Base-by-base conservation (phyloP, 2,329 filamentous ascomycete species). In the Colletotrichum tabaci region DNA sequence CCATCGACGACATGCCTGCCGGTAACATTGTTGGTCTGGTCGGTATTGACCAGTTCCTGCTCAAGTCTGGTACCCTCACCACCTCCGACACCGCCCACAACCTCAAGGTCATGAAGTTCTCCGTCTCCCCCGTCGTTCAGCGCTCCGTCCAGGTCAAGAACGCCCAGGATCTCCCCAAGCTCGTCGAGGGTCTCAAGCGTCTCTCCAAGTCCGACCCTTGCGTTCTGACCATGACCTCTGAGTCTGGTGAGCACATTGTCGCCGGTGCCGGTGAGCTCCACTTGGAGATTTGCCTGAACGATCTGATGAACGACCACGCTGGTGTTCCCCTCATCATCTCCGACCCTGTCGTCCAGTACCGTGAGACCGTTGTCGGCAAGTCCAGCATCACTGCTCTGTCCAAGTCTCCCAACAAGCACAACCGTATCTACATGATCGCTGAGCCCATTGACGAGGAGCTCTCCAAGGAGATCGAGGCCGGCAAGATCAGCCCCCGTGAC, bases 101-200 rank as follows among this genome's bases (percentile, higher is more conserved):
- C 93, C 89, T 99, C 82, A 98, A 98, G 93, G 96, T 99, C 88
- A 99, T 99, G 96, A 98, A 98, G 91, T 99, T 99, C 93, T 99
- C 96, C 82, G 96, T 99, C 84, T 98, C 96, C 73, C 96, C 96
- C 80, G 96, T 99, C 87, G 96, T 99, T 77, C 96, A 93, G 88
- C 96, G 96, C 79, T 98, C 96, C 86, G 96, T 99, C 82, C 94
- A 98, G 88, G 96, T 98, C 90, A 98, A 98, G 94, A 99, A 99
- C 88, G 96, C 96, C 82, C 95, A 97, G 89, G 96, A 99, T 90
- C 92, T 99, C 76, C 96, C 96, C 86, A 99, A 99, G 93, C 92
- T 99, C 74, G 96, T 99, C 80, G 96, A 99, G 90, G 96, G 96
- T 94, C 95, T 99, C 77, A 99, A 99, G 94, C 96, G 96, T 93